Evolutionary conservation across 495 filamentous ascomycete species (phyloP), one percentile per base, ranked within the genome.

Genomic region (Penicillium cosmopolitanum): DNA sequence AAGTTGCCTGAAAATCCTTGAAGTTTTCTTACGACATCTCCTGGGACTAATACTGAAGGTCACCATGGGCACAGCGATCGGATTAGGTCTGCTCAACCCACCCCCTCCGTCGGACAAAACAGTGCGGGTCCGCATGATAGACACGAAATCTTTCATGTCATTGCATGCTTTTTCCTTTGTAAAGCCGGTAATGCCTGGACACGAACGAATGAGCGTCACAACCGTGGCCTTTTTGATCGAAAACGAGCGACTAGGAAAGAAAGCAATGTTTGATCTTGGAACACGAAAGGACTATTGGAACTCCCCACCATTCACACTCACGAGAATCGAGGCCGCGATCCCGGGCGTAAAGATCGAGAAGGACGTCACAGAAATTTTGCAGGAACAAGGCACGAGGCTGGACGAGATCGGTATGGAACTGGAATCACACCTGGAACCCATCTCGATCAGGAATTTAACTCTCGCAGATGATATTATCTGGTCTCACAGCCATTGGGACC

Each of bases 211-310:
- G 35, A 75, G 71, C 47, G 54, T 77, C 36, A 69, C 70, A 16
- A 70, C 66, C 7, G 67, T 73, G 16, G 73, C 72, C 12, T 77
- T 77, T 38, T 50, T 75, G 1, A 55, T 77, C 16, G 64, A 75
- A 48, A 64, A 74, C 55, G 64, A 72, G 28, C 60, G 52, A 23
- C 55, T 61, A 15, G 64, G 56, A 16, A 62, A 68, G 50, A 69
- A 60, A n/a, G 36, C 36, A 3, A 38, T 38, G 36, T 38, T 38
- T n/a, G 36, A 38, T 38, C 15, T 38, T 4, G 36, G 36, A n/a
- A 38, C 36, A 38, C 12, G 36, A n/a, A 38, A 38, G 10, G 36
- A 38, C 15, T 38, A 38, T 13, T 38, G 36, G 36, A 38, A 38
- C 36, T 38, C 36, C 15, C 36, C 36, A 9, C 36, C 36, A 38